Conservation (phyloP, 2,329 filamentous ascomycete genomes). For the Pseudogymnoascus sp. region DNA sequence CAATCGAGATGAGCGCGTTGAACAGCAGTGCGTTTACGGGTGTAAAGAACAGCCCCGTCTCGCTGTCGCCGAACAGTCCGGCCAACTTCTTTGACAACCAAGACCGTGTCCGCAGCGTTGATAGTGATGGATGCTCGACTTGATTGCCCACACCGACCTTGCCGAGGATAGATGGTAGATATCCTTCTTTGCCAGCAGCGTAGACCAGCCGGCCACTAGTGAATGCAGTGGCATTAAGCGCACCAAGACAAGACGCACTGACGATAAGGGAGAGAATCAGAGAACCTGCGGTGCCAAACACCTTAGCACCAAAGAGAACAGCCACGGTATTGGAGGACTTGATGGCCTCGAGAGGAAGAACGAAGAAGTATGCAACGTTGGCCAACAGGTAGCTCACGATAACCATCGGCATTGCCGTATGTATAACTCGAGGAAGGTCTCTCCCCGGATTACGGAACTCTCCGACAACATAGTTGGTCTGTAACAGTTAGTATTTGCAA, state of each 20-base stretch:
- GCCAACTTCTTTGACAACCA: constrained; percentile 52
- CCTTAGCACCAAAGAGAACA: constrained; percentile 81
- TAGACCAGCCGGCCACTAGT: constrained; percentile 89
- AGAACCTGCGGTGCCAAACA: constrained; percentile 77
- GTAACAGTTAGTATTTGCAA: constrained; percentile 22
- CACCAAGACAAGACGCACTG: constrained; percentile 84
- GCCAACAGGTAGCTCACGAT: constrained; percentile 85
- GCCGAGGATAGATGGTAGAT: constrained; percentile 76
- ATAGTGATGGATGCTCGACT: constrained; percentile 31
- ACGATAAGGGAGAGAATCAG: constrained; percentile 83
- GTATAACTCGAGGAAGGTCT: constrained; percentile 88
- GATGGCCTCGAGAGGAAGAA: constrained; percentile 71
- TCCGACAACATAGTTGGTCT: constrained; percentile 96
- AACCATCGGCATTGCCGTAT: constrained; percentile 91
- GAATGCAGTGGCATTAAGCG: constrained; percentile 89
- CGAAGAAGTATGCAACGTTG: constrained; percentile 90
- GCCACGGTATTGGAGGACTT: constrained; percentile 91
- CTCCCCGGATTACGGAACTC: constrained; percentile 88
- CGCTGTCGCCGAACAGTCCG: constrained; percentile 62
- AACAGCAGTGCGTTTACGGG: constrained; percentile 86
- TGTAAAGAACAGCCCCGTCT: constrained; percentile 79
- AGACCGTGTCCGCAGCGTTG: constrained; percentile 40
- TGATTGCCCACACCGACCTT: constrained; percentile 59
- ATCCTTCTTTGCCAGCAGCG: constrained; percentile 89
- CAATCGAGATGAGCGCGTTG: constrained; percentile 63